Evolutionary conservation across 2,329 filamentous ascomycete genomes (phyloP).

Genomic region (Microdochium nivale): DNA sequence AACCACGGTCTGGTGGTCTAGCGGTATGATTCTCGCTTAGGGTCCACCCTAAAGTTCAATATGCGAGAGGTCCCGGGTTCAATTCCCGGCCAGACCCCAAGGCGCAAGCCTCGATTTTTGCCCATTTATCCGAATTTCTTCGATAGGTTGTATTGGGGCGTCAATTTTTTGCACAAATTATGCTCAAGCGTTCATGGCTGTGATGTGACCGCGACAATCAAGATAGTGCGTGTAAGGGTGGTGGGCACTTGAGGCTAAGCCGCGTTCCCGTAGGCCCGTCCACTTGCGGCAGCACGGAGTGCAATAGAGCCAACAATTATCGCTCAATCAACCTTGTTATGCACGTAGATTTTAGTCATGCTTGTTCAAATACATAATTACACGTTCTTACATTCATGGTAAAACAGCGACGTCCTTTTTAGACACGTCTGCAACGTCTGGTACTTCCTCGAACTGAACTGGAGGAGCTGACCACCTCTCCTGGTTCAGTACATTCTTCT

Average conservation of each 20-base stretch:
- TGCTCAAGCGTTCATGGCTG: too few species aligned
- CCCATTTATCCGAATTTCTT: neutral
- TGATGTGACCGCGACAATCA: too few species aligned
- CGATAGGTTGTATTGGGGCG: too few species aligned
- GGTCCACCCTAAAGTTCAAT: conserved; percentile 24
- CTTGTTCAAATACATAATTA: too few species aligned
- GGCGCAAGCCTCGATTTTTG: neutral
- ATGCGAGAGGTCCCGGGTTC: conserved; percentile 33
- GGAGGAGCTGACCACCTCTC: conserved; percentile 12
- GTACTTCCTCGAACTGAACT: conserved; percentile 4
- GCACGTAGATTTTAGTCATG: too few species aligned
- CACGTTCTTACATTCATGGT: neutral
- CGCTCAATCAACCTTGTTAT: too few species aligned
- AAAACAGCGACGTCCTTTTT: neutral
- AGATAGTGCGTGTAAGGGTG: too few species aligned
- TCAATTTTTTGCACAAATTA: too few species aligned
- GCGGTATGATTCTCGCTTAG: conserved; percentile 68
- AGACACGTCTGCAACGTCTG: neutral
- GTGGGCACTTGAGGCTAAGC: too few species aligned
- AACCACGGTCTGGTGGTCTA: conserved; percentile 44
- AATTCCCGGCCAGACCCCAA: conserved; percentile 26
- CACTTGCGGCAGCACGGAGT: too few species aligned
- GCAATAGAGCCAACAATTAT: too few species aligned
- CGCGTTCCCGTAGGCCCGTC: too few species aligned
- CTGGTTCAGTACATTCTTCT: conserved; percentile 11